phyloP scores from a whole-genome alignment of 1,284 basidiomycete species.

The Stygiomarasmius scandens region DNA sequence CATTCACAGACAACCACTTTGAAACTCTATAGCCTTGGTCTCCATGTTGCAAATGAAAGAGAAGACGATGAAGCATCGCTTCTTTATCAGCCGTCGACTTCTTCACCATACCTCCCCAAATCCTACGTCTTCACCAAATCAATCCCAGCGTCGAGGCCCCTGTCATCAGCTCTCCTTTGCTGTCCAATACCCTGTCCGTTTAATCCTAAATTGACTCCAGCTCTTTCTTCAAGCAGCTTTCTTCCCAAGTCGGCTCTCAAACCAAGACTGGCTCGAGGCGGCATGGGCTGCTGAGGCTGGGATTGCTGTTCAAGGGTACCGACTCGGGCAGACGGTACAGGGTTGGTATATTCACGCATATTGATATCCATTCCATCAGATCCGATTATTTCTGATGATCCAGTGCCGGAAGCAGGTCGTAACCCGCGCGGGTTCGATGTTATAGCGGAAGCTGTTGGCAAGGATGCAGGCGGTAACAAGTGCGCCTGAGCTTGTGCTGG shows the following conservation, averaged over 20 bases:
- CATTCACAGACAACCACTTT: background rate
- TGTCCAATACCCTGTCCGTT: background rate
- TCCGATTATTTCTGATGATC: slow-evolving; percentile 30
- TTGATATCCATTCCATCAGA: slow-evolving; percentile 54
- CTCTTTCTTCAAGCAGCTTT: slow-evolving; percentile 66
- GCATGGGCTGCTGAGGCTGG: slow-evolving; percentile 19
- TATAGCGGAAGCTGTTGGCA: slow-evolving; percentile 21
- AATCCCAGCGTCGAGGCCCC: slow-evolving; percentile 48
- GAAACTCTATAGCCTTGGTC: background rate
- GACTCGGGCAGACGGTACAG: slow-evolving; percentile 61
- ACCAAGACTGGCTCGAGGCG: slow-evolving; percentile 46
- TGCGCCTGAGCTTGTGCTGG: slow-evolving; percentile 25
- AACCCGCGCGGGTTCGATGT: slow-evolving; percentile 11
- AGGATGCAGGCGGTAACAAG: slow-evolving; percentile 35
- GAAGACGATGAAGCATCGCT: background rate
- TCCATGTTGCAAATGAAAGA: background rate
- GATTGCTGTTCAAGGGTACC: slow-evolving; percentile 3
- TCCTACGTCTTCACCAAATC: slow-evolving; percentile 45
- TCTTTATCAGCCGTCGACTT: background rate
- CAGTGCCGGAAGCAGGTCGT: slow-evolving; percentile 7
- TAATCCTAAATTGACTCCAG: slow-evolving; percentile 2
- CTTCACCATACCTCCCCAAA: background rate
- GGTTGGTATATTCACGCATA: slow-evolving; percentile 72
- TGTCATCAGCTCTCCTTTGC: slow-evolving; percentile 11
- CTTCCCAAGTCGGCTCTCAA: slow-evolving; percentile 64